phyloP scores from a whole-genome alignment of 345 rosid genomes.

The Salix viminalis region DNA sequence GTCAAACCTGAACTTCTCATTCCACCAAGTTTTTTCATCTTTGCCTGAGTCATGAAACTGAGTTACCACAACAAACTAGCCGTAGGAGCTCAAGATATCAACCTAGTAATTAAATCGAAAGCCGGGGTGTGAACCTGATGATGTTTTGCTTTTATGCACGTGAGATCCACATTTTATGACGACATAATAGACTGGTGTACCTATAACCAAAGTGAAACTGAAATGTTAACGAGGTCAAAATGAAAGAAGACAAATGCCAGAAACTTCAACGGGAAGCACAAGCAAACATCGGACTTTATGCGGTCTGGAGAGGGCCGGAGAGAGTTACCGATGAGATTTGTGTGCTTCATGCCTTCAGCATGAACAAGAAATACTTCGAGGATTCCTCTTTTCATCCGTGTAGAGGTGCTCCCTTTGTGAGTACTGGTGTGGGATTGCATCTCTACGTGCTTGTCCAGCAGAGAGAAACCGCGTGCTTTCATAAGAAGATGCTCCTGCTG shows the following conservation, averaged over 20 bases:
- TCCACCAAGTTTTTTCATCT: constrained; percentile 60
- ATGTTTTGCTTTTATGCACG: constrained; percentile 55
- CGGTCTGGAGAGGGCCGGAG: neutral
- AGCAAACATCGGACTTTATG: neutral
- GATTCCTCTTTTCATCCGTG: constrained; percentile 48
- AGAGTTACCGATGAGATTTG: constrained; percentile 55
- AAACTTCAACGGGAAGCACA: neutral
- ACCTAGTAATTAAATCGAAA: neutral
- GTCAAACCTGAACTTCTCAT: constrained; percentile 71
- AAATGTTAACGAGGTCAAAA: neutral
- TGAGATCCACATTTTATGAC: constrained; percentile 60
- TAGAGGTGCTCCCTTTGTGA: neutral
- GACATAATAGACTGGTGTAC: constrained; percentile 58
- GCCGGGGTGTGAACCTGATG: constrained; percentile 46
- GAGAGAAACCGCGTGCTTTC: neutral
- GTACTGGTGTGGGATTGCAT: neutral
- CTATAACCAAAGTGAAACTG: constrained; percentile 29
- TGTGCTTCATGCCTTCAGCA: constrained; percentile 71
- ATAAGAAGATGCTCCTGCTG: neutral
- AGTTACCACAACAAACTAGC: neutral
- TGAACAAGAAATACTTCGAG: constrained; percentile 77
- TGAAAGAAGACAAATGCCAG: neutral
- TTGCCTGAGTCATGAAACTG: constrained; percentile 36
- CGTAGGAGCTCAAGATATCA: neutral
- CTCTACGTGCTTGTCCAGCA: neutral